Base-by-base conservation (phyloP, 1,284 basidiomycete genomes). In the Microbotryum intermedium region DNA sequence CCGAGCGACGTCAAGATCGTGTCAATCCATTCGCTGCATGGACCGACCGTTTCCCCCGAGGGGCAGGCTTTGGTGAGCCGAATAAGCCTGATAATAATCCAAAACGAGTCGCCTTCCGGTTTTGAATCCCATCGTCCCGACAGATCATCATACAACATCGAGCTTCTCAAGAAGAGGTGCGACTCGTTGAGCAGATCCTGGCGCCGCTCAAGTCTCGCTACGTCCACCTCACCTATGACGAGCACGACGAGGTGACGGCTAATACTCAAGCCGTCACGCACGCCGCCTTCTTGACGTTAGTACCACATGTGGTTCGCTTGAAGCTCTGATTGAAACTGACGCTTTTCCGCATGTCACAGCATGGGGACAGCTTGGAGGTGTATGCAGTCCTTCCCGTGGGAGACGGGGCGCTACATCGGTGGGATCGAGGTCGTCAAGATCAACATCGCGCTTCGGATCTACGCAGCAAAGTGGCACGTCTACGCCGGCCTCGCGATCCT, bases 401-500 rank as follows among this genome's bases (percentile, higher is more conserved):
- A 97, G 75, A 85, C 90, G 47, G 78, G 79, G 10, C 84, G 87
- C 59, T 97, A 97, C 76, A 89, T 95, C 43, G 90, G 92, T n/a
- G 95, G 95, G 0, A 94, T 98, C 71, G 94, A 98, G 76, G 94
- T 91, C 9, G 91, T 93, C 71, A 98, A 98, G 77, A 93, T 97
- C 70, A 98, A 98, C 80, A 88, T 98, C 72, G 87, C 88, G 62
- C 82, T 94, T 18, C 90, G 95, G 1, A 97, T 98, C 72, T 97
- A 97, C 76, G 84, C 90, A 49, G 94, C 93, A 73, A 88, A 92
- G 71, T 98, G 93, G 93, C 95, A 98, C 77, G 94, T 98, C 70
- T 98, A 98, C 74, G 95, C 95, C 28, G 95, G 94, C 4, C 83
- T 98, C 16, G 94, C 95, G 0, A 88, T 98, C 71, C 82, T 97